A percentile compares a stretch with the other conserved stretches of the same genome.
Conservation (phyloP, 805 yeast species). For the Schwanniomyces polymorphus region DNA sequence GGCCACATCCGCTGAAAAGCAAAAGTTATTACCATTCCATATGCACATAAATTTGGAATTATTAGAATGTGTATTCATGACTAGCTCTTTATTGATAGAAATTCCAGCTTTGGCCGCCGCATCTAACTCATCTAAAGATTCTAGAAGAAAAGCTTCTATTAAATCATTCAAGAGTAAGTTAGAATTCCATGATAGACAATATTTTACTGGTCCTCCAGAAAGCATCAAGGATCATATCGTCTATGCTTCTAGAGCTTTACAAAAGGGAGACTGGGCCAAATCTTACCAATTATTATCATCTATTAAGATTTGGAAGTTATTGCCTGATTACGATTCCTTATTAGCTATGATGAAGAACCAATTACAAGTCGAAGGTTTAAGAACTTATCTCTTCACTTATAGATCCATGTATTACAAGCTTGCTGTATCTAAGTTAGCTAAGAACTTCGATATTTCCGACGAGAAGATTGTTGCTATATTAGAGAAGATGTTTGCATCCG, state of each 20-base stretch:
- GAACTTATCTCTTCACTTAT: constrained; percentile 89
- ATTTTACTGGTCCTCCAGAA: constrained; percentile 97
- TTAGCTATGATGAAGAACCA: constrained; percentile 72
- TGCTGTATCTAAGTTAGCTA: constrained; percentile 63
- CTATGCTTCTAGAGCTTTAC: constrained; percentile 87
- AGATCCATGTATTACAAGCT: constrained; percentile 74
- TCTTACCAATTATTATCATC: constrained; percentile 71
- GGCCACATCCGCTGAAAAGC: constrained; percentile 62
- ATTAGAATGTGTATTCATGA: constrained; percentile 90
- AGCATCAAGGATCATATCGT: constrained; percentile 90
- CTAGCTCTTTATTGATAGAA: constrained; percentile 85
- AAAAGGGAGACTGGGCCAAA: constrained; percentile 85
- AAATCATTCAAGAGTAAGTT: constrained; percentile 89
- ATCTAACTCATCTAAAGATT: constrained; percentile 62
- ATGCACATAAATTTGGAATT: constrained; percentile 96
- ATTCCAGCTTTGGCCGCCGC: constrained; percentile 85
- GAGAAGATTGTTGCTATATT: constrained; percentile 61
- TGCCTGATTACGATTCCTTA: constrained; percentile 66
- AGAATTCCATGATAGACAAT: constrained; percentile 91
- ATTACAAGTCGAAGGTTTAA: constrained; percentile 85
- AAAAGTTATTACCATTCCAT: constrained; percentile 92
- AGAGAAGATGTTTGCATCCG: constrained; percentile 71
- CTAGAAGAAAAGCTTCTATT: constrained; percentile 54
- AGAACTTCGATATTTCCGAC: constrained; percentile 62
- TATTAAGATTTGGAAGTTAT: constrained; percentile 83